phyloP scores from a whole-genome alignment of 2,329 filamentous ascomycete genomes.

The Sphaerulina vaccinii region DNA sequence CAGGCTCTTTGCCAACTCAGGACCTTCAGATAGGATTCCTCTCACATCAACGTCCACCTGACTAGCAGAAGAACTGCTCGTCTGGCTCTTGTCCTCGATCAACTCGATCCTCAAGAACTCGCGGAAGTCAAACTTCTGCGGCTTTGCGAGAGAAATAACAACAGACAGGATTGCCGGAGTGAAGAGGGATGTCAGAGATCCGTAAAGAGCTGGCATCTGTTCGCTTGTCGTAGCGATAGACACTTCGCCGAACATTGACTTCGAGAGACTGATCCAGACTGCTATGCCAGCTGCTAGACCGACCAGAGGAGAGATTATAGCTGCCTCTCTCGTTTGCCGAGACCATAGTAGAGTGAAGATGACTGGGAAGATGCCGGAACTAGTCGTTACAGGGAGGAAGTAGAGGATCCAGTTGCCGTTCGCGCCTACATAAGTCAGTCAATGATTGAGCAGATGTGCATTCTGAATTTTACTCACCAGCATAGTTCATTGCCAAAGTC shows the following conservation, averaged over 20 bases:
- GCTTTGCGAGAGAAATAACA: slow-evolving; percentile 40
- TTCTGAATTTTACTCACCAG: slow-evolving; percentile 10
- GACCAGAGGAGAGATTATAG: slow-evolving; percentile 47
- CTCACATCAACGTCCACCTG: slow-evolving; percentile 4
- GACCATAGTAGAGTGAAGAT: slow-evolving; percentile 48
- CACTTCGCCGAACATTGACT: slow-evolving; percentile 42
- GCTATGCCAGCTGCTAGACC: slow-evolving; percentile 45
- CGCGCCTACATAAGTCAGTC: slow-evolving; percentile 27
- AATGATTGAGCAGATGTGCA: background rate
- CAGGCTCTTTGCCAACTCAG: too few species aligned
- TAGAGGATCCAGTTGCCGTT: slow-evolving; percentile 51
- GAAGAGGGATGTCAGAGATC: slow-evolving; percentile 47
- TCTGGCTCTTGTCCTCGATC: slow-evolving; percentile 38
- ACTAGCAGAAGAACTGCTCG: slow-evolving; percentile 3
- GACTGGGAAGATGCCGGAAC: slow-evolving; percentile 47
- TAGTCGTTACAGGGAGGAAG: slow-evolving; percentile 44
- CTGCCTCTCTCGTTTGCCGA: slow-evolving; percentile 46
- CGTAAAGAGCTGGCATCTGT: slow-evolving; percentile 46
- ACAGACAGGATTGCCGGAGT: slow-evolving; percentile 49
- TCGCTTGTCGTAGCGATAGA: slow-evolving; percentile 43
- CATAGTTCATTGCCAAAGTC: slow-evolving; percentile 49
- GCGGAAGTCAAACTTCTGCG: slow-evolving; percentile 43
- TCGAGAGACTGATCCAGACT: slow-evolving; percentile 45
- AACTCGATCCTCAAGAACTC: slow-evolving; percentile 51
- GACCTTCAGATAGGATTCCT: too few species aligned